Conservation (phyloP, 108 stramenopile species). For the Bacterosira constricta region DNA sequence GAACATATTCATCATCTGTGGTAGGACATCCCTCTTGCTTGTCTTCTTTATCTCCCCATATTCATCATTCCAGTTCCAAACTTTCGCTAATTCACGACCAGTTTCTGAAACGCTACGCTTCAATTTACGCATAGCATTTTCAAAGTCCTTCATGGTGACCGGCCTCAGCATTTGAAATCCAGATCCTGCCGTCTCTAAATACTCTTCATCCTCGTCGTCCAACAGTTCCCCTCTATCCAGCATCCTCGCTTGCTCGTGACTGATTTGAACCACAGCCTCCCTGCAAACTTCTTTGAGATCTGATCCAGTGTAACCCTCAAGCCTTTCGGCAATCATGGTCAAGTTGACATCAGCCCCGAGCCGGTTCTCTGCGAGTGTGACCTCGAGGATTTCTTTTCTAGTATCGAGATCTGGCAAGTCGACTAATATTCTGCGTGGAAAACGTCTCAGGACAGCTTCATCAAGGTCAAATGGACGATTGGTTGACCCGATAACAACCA, state of each 20-base stretch:
- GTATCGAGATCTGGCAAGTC: constrained; percentile 94
- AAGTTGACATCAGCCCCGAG: constrained; percentile 83
- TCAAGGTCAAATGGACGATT: constrained; percentile 98
- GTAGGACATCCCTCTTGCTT: constrained; percentile 65
- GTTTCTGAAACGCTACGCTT: constrained; percentile 95
- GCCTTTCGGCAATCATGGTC: constrained; percentile 85
- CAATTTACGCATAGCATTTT: constrained; percentile 85
- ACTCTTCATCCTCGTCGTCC: constrained; percentile 44
- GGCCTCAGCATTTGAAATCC: constrained; percentile 88
- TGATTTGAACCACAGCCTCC: constrained; percentile 95
- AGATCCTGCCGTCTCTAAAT: constrained; percentile 22
- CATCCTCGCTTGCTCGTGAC: constrained; percentile 91
- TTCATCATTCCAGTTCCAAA: constrained; percentile 98
- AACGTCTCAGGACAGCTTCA: constrained; percentile 94
- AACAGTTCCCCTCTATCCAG: constrained; percentile 74
- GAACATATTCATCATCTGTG: constrained; percentile 91
- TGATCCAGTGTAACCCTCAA: constrained; percentile 97
- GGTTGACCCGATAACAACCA: constrained; percentile 96
- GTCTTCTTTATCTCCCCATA: constrained; percentile 95
- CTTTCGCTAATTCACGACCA: constrained; percentile 88
- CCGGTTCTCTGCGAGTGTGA: constrained; percentile 89
- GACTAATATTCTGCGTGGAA: constrained; percentile 96
- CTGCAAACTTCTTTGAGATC: constrained; percentile 97
- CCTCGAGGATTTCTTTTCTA: constrained; percentile 89
- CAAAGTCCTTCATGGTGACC: constrained; percentile 89